Base-by-base conservation (phyloP, 2,329 filamentous ascomycete genomes). In the Tolypocladium cylindrosporum region DNA sequence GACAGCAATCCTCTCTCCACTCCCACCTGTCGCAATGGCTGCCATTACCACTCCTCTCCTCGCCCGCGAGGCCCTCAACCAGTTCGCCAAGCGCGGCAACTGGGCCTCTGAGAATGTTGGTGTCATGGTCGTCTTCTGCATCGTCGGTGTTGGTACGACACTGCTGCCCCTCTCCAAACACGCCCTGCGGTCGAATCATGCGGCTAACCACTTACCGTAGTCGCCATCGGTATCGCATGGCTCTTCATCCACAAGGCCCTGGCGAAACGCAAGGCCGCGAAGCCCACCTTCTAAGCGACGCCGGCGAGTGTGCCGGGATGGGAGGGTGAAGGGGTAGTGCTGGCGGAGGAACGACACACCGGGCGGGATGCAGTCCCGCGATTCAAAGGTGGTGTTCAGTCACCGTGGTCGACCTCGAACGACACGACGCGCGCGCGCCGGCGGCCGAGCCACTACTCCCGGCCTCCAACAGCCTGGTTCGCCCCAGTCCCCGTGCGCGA, bases 91-190 rank as follows among this genome's bases (percentile, higher is more conserved):
- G 72, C 74, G 75, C 60, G 59, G 70, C 61, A 76, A 70, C 71
- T 77, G 73, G 72, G 66, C 75, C 55, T 59, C 67, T 37, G 61
- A 65, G 58, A 70, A 77, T 56, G 66, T 67, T 55, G 75, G 75
- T 65, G 72, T 75, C 62, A 68, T 77, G 60, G 69, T 75, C 56
- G 75, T 77, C 63, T 75, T 77, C 65, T 72, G 68, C 66, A 77
- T 77, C 57, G 69, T 77, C 62, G 72, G 70, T 59, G 56, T 75
- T 55, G 72, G 72, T 75, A 72, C 53, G 72, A 19, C 56, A n/a
- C 27, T 36, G 19, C 27, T 42, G 48, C 19, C 48, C 19, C 19
- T 19, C 19, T 21, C 19, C 19, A 36, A 37, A 7, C 34, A 21
- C 19, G 34, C 34, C 19, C 48, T 37, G 48, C 10, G 5, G 6